Percentiles rank a stretch among this genome's conserved stretches.
Conservation (phyloP, 352 stramenopile genomes). For the Globisporangium camurandrum region DNA sequence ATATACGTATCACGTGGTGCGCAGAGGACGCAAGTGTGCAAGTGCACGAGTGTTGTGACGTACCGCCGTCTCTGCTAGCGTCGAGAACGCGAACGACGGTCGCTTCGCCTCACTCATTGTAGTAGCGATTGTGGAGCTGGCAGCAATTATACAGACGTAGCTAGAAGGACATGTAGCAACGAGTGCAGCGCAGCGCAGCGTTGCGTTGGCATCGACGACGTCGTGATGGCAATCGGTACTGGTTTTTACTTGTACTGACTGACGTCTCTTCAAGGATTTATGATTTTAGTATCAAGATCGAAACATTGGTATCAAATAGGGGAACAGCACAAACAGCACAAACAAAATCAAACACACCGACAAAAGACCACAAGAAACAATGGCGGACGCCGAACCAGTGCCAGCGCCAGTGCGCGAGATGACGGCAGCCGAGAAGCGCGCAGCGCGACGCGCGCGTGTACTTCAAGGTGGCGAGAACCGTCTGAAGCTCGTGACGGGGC, state of each 20-base stretch:
- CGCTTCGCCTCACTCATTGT: slow-evolving; percentile 6
- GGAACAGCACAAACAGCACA: too few relatives aligned
- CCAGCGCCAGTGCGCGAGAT: slow-evolving; percentile 11
- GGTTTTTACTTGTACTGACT: too few relatives aligned
- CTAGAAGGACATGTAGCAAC: too few relatives aligned
- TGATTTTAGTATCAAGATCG: too few relatives aligned
- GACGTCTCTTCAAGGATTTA: too few relatives aligned
- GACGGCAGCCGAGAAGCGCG: slow-evolving; percentile 57
- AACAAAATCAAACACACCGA: too few relatives aligned
- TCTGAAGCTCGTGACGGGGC: slow-evolving; percentile 57
- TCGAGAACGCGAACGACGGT: slow-evolving; percentile 17
- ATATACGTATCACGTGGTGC: neutral
- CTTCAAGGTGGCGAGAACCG: slow-evolving; percentile 52
- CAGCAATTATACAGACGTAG: too few relatives aligned
- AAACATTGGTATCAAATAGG: too few relatives aligned
- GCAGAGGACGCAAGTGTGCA: neutral
- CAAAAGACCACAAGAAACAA: too few relatives aligned
- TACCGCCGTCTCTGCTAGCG: slow-evolving; percentile 32
- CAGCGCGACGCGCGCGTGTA: slow-evolving; percentile 50
- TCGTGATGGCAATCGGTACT: too few relatives aligned
- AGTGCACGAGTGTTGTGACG: neutral
- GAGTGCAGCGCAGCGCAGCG: too few relatives aligned
- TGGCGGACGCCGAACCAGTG: neutral
- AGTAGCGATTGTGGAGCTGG: neutral
- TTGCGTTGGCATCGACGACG: too few relatives aligned